Evolutionary conservation across 805 yeast genomes (phyloP).

Genomic region (Wickerhamomyces mucosus): DNA sequence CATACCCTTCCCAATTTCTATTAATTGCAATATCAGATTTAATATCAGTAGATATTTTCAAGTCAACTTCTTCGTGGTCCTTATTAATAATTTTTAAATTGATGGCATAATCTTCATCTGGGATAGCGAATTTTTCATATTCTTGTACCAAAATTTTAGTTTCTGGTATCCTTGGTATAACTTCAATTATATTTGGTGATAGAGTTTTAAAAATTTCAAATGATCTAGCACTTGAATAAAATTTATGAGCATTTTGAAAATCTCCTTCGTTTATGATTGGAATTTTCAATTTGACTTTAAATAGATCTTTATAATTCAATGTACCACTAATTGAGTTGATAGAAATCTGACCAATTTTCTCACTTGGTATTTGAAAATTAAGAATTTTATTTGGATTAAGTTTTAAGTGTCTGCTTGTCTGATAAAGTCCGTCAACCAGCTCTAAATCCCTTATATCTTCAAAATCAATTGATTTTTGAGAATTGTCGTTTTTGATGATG

Average conservation of each 20-base stretch:
- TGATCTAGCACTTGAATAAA: conserved; percentile 8
- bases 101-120: conserved; percentile 23
- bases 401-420: no score
- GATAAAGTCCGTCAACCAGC: no score
- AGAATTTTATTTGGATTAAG: conserved; percentile 5
- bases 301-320: conserved; percentile 6
- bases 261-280: conserved; percentile 8
- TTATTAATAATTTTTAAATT: conserved; percentile 20
- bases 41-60: conserved; percentile 15
- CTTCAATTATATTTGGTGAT: conserved; percentile 17
- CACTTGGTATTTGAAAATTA: conserved; percentile 12
- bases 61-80: conserved; percentile 24
- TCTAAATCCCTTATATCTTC: neutral
- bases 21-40: conserved; percentile 1
- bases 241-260: conserved; percentile 8
- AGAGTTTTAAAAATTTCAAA: conserved; percentile 8
- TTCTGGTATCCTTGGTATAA: conserved; percentile 32
- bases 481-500: conserved; percentile 8
- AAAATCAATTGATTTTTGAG: neutral
- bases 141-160: conserved; percentile 18
- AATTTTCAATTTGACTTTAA: conserved; percentile 14
- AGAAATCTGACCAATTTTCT: conserved; percentile 12
- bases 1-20: conserved; percentile 2
- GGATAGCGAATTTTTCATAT: conserved; percentile 17
- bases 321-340: conserved; percentile 9